Evolutionary conservation across 1,284 basidiomycete species (phyloP).

Genomic region (Inonotus obliquus): DNA sequence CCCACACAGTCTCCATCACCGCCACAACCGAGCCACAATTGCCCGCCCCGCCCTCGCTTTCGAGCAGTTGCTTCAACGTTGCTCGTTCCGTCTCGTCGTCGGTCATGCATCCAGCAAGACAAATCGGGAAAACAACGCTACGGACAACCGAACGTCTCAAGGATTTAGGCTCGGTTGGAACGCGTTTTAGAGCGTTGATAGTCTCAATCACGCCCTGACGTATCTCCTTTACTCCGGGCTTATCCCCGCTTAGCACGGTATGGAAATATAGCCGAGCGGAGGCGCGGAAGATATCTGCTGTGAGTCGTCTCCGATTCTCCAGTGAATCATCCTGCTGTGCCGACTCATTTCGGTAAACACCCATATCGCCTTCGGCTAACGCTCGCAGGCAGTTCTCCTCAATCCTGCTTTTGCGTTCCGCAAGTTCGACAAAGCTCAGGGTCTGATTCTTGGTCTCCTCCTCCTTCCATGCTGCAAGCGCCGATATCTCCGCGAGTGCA

Average conservation of each 20-base stretch:
- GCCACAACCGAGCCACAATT: constrained; percentile 54
- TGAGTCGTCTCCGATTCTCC: constrained; percentile 43
- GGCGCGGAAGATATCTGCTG: constrained; percentile 70
- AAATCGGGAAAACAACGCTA: constrained; percentile 74
- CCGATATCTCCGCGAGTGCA: constrained; percentile 68
- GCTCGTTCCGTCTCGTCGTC: constrained; percentile 41
- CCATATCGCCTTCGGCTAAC: constrained; percentile 20
- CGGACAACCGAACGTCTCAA: constrained; percentile 56
- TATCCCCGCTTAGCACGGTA: constrained; percentile 64
- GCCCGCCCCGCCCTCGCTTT: constrained; percentile 44
- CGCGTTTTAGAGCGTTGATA: constrained; percentile 43
- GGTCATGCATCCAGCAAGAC: constrained; percentile 65
- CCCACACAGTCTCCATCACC: constrained; percentile 63
- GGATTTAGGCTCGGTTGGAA: constrained; percentile 36
- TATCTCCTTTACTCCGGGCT: constrained; percentile 59
- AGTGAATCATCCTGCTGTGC: constrained; percentile 27
- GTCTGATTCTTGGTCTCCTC: constrained; percentile 32
- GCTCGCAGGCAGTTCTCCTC: constrained; percentile 37
- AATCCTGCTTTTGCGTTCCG: constrained; percentile 48
- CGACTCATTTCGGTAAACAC: constrained; percentile 18
- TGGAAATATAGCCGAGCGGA: constrained; percentile 68
- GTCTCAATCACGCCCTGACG: constrained; percentile 48
- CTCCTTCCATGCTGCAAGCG: constrained; percentile 65
- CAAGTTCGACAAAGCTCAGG: constrained; percentile 55
- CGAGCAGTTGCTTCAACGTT: constrained; percentile 45